These are phyloP conservation scores for Candida incommunis DNA, from an alignment of 805 yeast genomes.

Conservation along the genomic window DNA sequence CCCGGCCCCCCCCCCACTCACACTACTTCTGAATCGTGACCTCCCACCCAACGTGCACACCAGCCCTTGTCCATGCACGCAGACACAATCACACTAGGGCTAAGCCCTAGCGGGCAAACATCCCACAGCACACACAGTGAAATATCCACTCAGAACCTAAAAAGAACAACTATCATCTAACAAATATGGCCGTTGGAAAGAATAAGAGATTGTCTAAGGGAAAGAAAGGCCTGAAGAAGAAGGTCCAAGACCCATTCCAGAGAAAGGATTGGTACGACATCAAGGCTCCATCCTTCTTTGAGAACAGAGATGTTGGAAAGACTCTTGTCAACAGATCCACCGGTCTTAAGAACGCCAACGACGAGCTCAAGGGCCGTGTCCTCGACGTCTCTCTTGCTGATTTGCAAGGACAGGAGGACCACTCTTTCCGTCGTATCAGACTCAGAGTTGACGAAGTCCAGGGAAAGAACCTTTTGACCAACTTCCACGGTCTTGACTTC, in stretches of 20 bases:
- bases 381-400: slow-evolving; percentile 94
- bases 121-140: too few relatives aligned
- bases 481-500: slow-evolving; percentile 99
- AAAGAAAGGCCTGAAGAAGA: slow-evolving; percentile 98
- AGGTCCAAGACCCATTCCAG: slow-evolving; percentile 98
- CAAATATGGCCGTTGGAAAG: slow-evolving; percentile 86
- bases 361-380: slow-evolving; percentile 95
- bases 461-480: slow-evolving; percentile 96
- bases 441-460: slow-evolving; percentile 98
- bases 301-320: slow-evolving; percentile 97
- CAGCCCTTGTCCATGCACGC: too few relatives aligned
- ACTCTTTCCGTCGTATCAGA: slow-evolving; percentile 92
- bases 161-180: too few relatives aligned
- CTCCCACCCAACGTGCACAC: too few relatives aligned
- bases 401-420: slow-evolving; percentile 97
- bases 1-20: too few relatives aligned
- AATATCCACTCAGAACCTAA: too few relatives aligned
- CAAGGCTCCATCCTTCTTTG: slow-evolving; percentile 97
- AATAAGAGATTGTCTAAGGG: slow-evolving; percentile 75
- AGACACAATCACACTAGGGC: too few relatives aligned
- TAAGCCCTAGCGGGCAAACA: too few relatives aligned
- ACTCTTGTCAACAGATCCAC: slow-evolving; percentile 96
- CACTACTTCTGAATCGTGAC: too few relatives aligned
- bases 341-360: slow-evolving; percentile 94
- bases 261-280: slow-evolving; percentile 98